Conservation (phyloP, 2,329 filamentous ascomycete genomes). For the Fusarium coffeatum region DNA sequence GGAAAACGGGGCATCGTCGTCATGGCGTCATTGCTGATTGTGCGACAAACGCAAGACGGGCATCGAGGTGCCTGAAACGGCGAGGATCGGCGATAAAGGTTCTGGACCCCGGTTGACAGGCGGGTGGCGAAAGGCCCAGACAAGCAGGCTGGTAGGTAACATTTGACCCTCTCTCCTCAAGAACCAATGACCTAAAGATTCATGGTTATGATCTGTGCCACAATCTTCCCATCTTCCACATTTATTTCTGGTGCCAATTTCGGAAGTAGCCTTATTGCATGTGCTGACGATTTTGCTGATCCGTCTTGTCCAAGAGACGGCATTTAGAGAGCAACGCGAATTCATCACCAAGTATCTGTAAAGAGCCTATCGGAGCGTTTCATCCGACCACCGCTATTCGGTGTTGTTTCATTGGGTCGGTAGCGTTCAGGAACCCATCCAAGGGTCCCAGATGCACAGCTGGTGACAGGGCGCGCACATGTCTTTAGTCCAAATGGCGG, state of each 20-base stretch:
- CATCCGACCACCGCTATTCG: slow-evolving; percentile 23
- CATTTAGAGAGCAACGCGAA: neutral
- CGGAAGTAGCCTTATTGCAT: slow-evolving; percentile 1
- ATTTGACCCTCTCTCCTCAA: slow-evolving; percentile 17
- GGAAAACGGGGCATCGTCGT: slow-evolving; percentile 28
- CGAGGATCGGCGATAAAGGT: slow-evolving; percentile 35
- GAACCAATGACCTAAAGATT: slow-evolving; percentile 33
- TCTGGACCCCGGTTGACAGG: slow-evolving; percentile 41
- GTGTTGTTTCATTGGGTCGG: slow-evolving; percentile 32
- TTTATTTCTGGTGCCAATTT: slow-evolving; percentile 18
- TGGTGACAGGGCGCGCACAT: slow-evolving; percentile 33
- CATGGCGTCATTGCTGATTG: slow-evolving; percentile 42
- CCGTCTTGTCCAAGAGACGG: slow-evolving; percentile 1
- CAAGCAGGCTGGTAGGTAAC: slow-evolving; percentile 16
- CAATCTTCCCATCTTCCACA: slow-evolving; percentile 32
- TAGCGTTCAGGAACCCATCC: slow-evolving; percentile 28
- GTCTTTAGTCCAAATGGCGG: slow-evolving; percentile 36
- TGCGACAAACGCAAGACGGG: slow-evolving; percentile 32
- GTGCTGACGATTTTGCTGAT: slow-evolving; percentile 9
- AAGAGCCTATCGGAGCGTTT: slow-evolving; percentile 40
- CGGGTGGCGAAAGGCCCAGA: slow-evolving; percentile 40
- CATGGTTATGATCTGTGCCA: slow-evolving; percentile 27
- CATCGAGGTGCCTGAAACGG: slow-evolving; percentile 32
- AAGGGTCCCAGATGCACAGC: slow-evolving; percentile 39
- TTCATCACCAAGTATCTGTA: slow-evolving; percentile 11